Percentiles rank a stretch among this genome's conserved stretches.
phyloP scores from a whole-genome alignment of 768 basidiomycete genomes.

The Gyrodon lividus region DNA sequence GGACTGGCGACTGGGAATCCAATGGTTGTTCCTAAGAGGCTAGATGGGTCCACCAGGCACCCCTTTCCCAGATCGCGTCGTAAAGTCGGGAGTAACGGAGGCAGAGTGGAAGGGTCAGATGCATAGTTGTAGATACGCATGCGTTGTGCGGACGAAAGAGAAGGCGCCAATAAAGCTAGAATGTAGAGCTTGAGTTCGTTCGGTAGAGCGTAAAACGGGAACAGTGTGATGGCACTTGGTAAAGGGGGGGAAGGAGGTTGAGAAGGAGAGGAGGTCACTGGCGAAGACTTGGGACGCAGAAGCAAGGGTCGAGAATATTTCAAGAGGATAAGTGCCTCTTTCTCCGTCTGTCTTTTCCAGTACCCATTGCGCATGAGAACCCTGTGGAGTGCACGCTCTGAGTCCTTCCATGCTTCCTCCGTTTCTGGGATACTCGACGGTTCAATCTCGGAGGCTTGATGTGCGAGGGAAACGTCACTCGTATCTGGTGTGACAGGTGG shows the following conservation, averaged over 20 bases:
- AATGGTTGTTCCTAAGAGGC: constrained; percentile 12
- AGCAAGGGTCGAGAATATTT: constrained; percentile 49
- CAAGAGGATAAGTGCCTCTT: constrained; percentile 51
- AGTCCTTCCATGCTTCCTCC: constrained; percentile 34
- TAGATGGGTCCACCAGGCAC: constrained; percentile 22
- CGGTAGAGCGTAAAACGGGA: constrained; percentile 47
- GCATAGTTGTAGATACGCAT: constrained; percentile 56
- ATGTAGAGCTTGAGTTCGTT: constrained; percentile 57
- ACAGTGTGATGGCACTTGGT: constrained; percentile 19
- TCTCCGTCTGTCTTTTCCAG: constrained; percentile 43
- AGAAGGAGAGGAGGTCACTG: constrained; percentile 12
- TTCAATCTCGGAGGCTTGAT: constrained; percentile 19
- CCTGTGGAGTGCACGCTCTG: constrained; percentile 32
- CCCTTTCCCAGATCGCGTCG: constrained; percentile 18
- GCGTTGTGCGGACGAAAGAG: constrained; percentile 55
- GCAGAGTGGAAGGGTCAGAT: constrained; percentile 48
- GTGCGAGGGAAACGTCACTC: constrained; percentile 3
- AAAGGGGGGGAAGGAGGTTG: constrained; percentile 14
- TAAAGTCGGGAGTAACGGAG: constrained; percentile 37
- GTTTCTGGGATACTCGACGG: constrained; percentile 15
- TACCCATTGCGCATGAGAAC: constrained; percentile 48
- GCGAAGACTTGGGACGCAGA: constrained; percentile 28
- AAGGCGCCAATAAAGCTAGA: constrained; percentile 54
- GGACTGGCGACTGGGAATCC: constrained; percentile 6
- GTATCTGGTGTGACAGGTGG: constrained; percentile 10